These are phyloP conservation scores for Penicillium crystallinum DNA, from an alignment of 495 filamentous ascomycete genomes.

Conservation along the genomic window DNA sequence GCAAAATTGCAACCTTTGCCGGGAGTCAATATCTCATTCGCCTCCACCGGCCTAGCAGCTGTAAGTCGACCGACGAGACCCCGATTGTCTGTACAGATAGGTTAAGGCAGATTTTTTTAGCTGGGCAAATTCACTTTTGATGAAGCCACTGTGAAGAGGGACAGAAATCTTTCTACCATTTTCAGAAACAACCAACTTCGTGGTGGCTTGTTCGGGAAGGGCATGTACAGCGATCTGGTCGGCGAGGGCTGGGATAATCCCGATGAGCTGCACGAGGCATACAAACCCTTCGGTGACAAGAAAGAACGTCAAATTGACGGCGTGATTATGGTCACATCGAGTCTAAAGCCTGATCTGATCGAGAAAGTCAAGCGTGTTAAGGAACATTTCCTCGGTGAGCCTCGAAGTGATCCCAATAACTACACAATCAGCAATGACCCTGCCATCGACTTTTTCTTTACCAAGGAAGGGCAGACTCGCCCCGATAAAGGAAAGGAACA, in stretches of 20 bases:
- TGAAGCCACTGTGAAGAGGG: neutral
- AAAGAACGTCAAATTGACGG: slow-evolving; percentile 4
- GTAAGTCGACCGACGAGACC: neutral
- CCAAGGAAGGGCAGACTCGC: neutral
- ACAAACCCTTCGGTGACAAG: neutral
- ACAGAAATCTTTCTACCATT: neutral
- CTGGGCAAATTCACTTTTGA: neutral
- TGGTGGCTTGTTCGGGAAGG: slow-evolving; percentile 6
- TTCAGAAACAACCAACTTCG: neutral
- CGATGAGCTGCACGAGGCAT: slow-evolving; percentile 1
- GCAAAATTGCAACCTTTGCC: slow-evolving; percentile 3
- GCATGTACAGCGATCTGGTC: slow-evolving; percentile 5
- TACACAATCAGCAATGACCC: neutral
- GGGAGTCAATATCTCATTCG: slow-evolving; percentile 9
- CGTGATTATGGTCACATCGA: slow-evolving; percentile 10
- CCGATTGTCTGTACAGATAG: neutral
- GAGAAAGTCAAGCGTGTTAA: slow-evolving; percentile 5
- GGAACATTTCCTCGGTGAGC: slow-evolving; percentile 6
- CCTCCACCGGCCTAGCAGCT: slow-evolving; percentile 8
- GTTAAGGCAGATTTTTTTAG: neutral
- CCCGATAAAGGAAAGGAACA: slow-evolving; percentile 12
- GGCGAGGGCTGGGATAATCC: slow-evolving; percentile 8
- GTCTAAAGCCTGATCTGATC: neutral
- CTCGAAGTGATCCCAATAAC: slow-evolving; percentile 6
- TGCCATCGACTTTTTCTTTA: neutral